Evolutionary conservation across 148 eudicot species (phyloP), one percentile per base, ranked within the genome.

Genomic region (Chenopodium quinoa): DNA sequence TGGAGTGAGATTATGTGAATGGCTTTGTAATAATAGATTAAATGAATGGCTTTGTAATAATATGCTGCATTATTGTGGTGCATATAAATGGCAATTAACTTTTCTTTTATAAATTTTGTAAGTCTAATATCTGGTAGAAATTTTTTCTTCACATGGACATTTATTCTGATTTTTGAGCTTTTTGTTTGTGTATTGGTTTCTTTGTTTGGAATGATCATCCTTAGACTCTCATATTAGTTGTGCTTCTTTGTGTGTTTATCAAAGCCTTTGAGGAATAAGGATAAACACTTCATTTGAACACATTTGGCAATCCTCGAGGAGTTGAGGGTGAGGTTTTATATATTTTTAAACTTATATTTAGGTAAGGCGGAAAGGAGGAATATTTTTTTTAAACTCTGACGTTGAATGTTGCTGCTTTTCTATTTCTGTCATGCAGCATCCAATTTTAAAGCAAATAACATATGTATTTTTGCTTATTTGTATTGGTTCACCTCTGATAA

Each of bases 361-460:
- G 54, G 63, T 17, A 58, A 58, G 22, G 6, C 4, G 63, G 63
- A 58, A 58, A 58, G 22, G 6, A 17, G 63, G 63, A 58, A 20
- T n/a, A 5, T 0, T 0, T 4, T 13, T 37, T 29, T 25, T 22
- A 29, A 47, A 7, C 63, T 71, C 9, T 27, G 52, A 29, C 48
- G 66, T 32, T 72, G 54, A 40, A 67, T 27, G 23, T 8, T 75
- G 70, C 8, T 19, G 40, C 52, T 48, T 46, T 46, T 7, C 20
- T 9, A 80, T 25, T 32, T 29, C 0, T 71, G 25, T 71, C 40
- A 68, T 47, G 40, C 71, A 52, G 19, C 60, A 31, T 58, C 23
- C 54, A 4, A 58, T 80, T 56, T 71, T 71, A 67, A 67, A 75
- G 75, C 46, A 71, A 67, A 44, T 73, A 8, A 25, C 40, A 48